A percentile compares a stretch with the other conserved stretches of the same genome.
Conservation (phyloP, 495 filamentous ascomycete species). For the Podospora didyma region DNA sequence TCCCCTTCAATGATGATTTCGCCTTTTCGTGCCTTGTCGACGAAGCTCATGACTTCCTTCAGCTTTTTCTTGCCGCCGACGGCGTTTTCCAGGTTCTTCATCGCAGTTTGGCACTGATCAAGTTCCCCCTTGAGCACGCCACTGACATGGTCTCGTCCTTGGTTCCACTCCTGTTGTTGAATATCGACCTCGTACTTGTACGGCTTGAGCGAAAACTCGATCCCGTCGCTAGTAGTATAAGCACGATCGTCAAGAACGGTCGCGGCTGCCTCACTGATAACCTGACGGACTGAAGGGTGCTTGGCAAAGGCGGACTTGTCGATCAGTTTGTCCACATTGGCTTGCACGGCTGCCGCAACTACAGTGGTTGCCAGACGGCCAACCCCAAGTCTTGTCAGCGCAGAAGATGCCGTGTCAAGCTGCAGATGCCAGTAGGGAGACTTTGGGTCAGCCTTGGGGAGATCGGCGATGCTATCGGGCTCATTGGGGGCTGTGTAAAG, state of each 20-base stretch:
- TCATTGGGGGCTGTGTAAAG: conserved; percentile 59
- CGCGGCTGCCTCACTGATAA: conserved; percentile 82
- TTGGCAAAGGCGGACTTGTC: conserved; percentile 74
- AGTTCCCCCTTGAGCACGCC: conserved; percentile 80
- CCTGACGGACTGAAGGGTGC: conserved; percentile 87
- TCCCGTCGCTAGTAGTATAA: conserved; percentile 93
- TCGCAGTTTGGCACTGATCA: conserved; percentile 71
- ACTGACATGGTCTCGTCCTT: conserved; percentile 74
- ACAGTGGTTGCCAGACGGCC: conserved; percentile 89
- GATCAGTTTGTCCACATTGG: conserved; percentile 76
- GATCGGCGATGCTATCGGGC: conserved; percentile 65
- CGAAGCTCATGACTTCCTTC: conserved; percentile 83
- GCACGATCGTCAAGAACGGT: conserved; percentile 90
- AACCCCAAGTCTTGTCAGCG: conserved; percentile 88
- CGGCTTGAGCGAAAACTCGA: conserved; percentile 99
- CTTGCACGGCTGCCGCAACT: conserved; percentile 81
- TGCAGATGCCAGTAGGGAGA: conserved; percentile 90
- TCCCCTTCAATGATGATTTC: conserved; percentile 80
- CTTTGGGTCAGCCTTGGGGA: conserved; percentile 79
- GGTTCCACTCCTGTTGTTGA: conserved; percentile 80
- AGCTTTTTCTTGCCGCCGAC: conserved; percentile 80
- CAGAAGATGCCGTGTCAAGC: conserved; percentile 85
- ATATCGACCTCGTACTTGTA: conserved; percentile 98
- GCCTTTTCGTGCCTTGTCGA: conserved; percentile 82
- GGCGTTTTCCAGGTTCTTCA: conserved; percentile 66